phyloP scores from a whole-genome alignment of 2,329 filamentous ascomycete genomes.

The Metarhizium brunneum region DNA sequence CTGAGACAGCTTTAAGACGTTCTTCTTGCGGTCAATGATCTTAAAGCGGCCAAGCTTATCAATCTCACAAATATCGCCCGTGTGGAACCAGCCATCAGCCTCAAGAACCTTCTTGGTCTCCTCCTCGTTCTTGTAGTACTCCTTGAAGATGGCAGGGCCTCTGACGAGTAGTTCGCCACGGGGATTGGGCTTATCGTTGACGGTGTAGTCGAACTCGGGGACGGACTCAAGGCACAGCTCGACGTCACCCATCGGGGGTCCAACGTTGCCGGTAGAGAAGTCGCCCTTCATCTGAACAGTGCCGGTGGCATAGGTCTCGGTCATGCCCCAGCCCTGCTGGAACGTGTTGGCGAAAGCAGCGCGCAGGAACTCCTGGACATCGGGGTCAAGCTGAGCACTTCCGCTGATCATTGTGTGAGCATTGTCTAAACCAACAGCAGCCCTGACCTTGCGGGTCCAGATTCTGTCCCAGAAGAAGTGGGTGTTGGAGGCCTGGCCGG shows the following conservation, averaged over 20 bases:
- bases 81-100: conserved; percentile 92
- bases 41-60: conserved; percentile 80
- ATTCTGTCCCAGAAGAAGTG: conserved; percentile 77
- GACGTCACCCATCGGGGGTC: conserved; percentile 53
- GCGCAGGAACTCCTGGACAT: conserved; percentile 80
- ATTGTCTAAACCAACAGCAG: conserved; percentile 73
- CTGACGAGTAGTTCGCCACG: conserved; percentile 84
- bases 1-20: conserved; percentile 95
- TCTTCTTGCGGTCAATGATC: conserved; percentile 96
- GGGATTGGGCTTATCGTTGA: conserved; percentile 79
- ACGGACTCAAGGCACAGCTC: conserved; percentile 81
- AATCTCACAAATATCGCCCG: conserved; percentile 81
- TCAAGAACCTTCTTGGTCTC: conserved; percentile 80
- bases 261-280: conserved; percentile 71
- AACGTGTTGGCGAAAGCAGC: conserved; percentile 73
- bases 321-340: conserved; percentile 84
- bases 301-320: conserved; percentile 78
- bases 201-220: conserved; percentile 87
- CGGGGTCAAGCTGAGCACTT: conserved; percentile 82
- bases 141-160: conserved; percentile 69
- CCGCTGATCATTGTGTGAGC: conserved; percentile 71
- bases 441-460: conserved; percentile 80
- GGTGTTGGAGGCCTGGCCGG: conserved; percentile 66
- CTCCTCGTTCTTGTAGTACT: conserved; percentile 84
- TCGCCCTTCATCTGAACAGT: conserved; percentile 63